A percentile compares a stretch with the other conserved stretches of the same genome.
Conservation (phyloP, 108 stramenopile species). For the Pseudonitzschia delicatissima region DNA sequence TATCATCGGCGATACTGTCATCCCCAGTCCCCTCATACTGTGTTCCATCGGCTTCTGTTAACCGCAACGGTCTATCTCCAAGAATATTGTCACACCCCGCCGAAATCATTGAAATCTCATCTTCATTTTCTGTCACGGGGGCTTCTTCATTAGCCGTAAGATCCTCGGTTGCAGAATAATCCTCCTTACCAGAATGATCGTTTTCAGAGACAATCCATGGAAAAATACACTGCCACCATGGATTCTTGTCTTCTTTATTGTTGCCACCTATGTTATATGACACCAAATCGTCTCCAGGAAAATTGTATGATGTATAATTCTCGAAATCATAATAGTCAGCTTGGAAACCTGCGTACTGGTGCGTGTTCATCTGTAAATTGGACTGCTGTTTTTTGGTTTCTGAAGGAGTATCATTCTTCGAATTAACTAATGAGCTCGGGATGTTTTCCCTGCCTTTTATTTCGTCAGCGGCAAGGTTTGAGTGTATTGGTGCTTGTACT, state of each 20-base stretch:
- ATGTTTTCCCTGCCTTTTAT: not conserved
- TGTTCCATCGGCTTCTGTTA: slow-evolving; percentile 29
- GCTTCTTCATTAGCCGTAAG: not conserved
- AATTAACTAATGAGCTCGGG: not conserved
- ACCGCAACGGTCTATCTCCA: slow-evolving; percentile 42
- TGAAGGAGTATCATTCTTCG: too few species aligned
- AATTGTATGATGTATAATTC: slow-evolving; percentile 20
- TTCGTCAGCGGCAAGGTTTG: too few species aligned
- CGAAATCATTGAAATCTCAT: slow-evolving; percentile 31
- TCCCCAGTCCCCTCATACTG: too few species aligned
- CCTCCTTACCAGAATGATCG: slow-evolving; percentile 4
- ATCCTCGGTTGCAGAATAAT: slow-evolving; percentile 4
- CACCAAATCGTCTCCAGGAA: not conserved
- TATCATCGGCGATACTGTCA: not conserved
- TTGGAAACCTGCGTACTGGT: slow-evolving; percentile 32
- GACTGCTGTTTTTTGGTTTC: not conserved
- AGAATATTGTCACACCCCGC: slow-evolving; percentile 36
- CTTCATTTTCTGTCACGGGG: not conserved
- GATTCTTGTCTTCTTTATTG: slow-evolving; percentile 1
- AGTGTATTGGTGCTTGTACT: not conserved
- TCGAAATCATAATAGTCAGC: slow-evolving; percentile 32
- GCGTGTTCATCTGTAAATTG: slow-evolving; percentile 3
- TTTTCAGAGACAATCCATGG: slow-evolving; percentile 17
- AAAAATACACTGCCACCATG: slow-evolving; percentile 30
- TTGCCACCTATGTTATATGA: not conserved